Conservation (phyloP, 1,284 basidiomycete species). For the Sparassis latifolia region DNA sequence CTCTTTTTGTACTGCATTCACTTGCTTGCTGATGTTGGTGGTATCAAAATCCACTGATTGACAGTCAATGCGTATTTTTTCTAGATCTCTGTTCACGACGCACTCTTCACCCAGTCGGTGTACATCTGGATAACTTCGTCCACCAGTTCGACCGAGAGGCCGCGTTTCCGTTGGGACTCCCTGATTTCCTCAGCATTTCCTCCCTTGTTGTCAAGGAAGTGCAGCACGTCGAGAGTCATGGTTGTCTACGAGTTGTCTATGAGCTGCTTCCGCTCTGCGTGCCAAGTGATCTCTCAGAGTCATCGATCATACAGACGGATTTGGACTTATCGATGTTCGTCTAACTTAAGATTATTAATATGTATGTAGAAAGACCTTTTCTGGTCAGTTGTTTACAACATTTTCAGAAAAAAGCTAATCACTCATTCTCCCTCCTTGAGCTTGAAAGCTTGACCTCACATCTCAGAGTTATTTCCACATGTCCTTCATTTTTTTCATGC, state of each 20-base stretch:
- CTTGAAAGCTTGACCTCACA: too few species aligned
- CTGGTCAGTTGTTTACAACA: too few species aligned
- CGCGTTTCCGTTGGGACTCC: slow-evolving; percentile 90
- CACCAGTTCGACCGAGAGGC: slow-evolving; percentile 84
- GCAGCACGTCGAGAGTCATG: slow-evolving; percentile 75
- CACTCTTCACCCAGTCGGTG: slow-evolving; percentile 87
- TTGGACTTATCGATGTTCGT: neutral
- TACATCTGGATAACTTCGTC: slow-evolving; percentile 94
- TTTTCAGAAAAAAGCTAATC: too few species aligned
- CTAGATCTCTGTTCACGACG: slow-evolving; percentile 25
- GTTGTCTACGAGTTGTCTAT: slow-evolving; percentile 1
- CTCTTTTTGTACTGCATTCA: slow-evolving; percentile 90
- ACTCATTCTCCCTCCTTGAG: too few species aligned
- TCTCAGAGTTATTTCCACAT: too few species aligned
- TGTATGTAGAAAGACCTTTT: neutral
- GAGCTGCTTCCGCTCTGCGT: neutral
- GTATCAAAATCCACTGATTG: slow-evolving; percentile 80
- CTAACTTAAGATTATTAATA: neutral
- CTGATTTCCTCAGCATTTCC: slow-evolving; percentile 92
- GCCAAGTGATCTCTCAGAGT: neutral
- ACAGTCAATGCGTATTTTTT: neutral
- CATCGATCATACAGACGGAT: neutral
- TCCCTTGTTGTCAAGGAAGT: slow-evolving; percentile 82
- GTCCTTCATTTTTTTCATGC: too few species aligned
- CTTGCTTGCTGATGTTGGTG: slow-evolving; percentile 73